Evolutionary conservation across 441 rosid species (phyloP).

Genomic region (Adansonia madagascariensis): DNA sequence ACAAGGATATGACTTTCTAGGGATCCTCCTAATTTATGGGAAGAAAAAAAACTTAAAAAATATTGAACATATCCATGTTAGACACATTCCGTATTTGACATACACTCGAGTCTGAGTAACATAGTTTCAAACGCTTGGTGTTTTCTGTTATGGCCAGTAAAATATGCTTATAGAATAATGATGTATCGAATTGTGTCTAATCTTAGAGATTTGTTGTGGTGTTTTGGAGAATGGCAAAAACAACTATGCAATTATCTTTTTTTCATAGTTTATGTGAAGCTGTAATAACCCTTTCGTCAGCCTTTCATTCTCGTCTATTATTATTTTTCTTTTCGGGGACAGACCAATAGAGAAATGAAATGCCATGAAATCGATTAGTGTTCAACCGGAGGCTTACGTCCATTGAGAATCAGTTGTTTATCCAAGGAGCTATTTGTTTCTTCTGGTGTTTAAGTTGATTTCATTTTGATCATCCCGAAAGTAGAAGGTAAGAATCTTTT

Average conservation of each 20-base stretch:
- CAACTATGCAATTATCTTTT: background rate
- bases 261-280: background rate
- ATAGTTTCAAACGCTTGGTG: no score
- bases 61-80: no score
- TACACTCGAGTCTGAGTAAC: no score
- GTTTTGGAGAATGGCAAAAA: background rate
- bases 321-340: background rate
- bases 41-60: no score
- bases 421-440: background rate
- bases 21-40: no score
- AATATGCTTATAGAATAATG: background rate
- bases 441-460: background rate
- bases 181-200: background rate
- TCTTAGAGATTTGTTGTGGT: slow-evolving; percentile 6
- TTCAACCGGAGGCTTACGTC: no score
- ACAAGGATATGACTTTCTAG: no score
- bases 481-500: slow-evolving; percentile 65
- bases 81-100: no score
- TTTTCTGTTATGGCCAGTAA: no score
- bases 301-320: background rate
- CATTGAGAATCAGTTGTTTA: background rate
- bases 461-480: slow-evolving; percentile 69
- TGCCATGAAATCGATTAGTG: background rate
- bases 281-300: background rate
- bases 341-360: background rate